Conservation (phyloP, 768 basidiomycete genomes). For the Boletus vinaceobasis region DNA sequence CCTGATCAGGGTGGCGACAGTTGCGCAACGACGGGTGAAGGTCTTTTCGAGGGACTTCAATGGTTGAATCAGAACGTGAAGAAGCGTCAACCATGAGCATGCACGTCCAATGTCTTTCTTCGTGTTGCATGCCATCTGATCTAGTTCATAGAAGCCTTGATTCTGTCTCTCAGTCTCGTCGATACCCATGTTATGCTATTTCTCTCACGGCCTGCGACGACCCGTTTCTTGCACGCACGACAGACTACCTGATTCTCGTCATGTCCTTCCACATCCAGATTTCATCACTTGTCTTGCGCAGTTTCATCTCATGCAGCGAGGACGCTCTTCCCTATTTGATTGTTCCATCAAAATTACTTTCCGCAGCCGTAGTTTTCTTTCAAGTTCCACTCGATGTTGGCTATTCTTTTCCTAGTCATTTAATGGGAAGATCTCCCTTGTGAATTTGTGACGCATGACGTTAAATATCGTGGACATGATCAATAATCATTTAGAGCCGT, state of each 20-base stretch:
- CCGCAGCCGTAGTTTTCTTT: constrained; percentile 16
- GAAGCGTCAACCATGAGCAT: constrained; percentile 71
- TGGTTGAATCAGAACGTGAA: constrained; percentile 98
- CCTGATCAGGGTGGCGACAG: constrained; percentile 38
- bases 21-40: constrained; percentile 95
- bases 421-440: constrained; percentile 25
- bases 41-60: constrained; percentile 93
- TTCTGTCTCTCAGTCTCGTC: constrained; percentile 16
- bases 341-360: constrained; percentile 8
- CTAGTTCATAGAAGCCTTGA: constrained; percentile 19
- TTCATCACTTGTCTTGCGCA: constrained; percentile 27
- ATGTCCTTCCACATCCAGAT: constrained; percentile 20
- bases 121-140: constrained; percentile 23
- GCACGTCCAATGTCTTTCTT: constrained; percentile 15
- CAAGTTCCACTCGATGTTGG: constrained; percentile 14
- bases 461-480: constrained; percentile 13
- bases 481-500: constrained; percentile 15
- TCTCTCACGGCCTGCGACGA: constrained; percentile 36
- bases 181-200: constrained; percentile 36
- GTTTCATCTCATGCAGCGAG: constrained; percentile 14
- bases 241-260: constrained; percentile 34
- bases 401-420: constrained; percentile 11
- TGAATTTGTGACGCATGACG: constrained; percentile 19
- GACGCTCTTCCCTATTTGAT: constrained; percentile 11
- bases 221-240: constrained; percentile 32